Evolutionary conservation across 1,139 yeast genomes (phyloP).

Genomic region (Yamadazyma blattariae): DNA sequence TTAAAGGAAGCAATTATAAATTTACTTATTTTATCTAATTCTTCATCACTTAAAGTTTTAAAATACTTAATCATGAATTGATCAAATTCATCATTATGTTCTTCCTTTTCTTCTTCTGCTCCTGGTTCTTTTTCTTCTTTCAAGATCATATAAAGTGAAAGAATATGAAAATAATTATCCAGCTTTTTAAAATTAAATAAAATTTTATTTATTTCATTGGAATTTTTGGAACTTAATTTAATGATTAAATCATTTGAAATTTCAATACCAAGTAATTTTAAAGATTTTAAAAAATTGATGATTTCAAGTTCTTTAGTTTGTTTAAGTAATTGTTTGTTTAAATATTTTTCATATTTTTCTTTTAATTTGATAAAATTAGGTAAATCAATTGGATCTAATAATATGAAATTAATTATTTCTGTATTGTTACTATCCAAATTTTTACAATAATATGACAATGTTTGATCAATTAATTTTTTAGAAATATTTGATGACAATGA

Average conservation of each 20-base stretch:
- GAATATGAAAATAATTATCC: conserved; percentile 5
- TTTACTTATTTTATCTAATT: background rate
- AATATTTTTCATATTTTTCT: background rate
- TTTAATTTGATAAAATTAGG: background rate
- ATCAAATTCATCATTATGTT: conserved; percentile 2
- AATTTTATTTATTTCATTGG: background rate
- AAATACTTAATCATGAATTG: conserved; percentile 15
- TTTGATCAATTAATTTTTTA: background rate
- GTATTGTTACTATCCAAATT: background rate
- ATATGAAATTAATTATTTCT: background rate
- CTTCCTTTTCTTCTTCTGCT: no score
- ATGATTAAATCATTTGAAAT: conserved; percentile 2
- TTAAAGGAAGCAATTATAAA: conserved; percentile 6
- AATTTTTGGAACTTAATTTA: conserved; percentile 5
- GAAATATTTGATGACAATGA: no score
- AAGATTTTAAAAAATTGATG: background rate
- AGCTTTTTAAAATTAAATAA: conserved; percentile 6
- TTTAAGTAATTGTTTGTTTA: background rate
- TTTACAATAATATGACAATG: background rate
- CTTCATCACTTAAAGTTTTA: conserved; percentile 5
- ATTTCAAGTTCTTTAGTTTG: background rate
- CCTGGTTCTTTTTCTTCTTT: no score
- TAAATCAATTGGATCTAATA: background rate
- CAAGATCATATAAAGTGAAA: conserved; percentile 7
- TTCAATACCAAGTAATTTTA: background rate